A percentile compares a stretch with the other conserved stretches of the same genome.
Conservation (phyloP, 208 protist genomes). For the Leishmania lainsoni region DNA sequence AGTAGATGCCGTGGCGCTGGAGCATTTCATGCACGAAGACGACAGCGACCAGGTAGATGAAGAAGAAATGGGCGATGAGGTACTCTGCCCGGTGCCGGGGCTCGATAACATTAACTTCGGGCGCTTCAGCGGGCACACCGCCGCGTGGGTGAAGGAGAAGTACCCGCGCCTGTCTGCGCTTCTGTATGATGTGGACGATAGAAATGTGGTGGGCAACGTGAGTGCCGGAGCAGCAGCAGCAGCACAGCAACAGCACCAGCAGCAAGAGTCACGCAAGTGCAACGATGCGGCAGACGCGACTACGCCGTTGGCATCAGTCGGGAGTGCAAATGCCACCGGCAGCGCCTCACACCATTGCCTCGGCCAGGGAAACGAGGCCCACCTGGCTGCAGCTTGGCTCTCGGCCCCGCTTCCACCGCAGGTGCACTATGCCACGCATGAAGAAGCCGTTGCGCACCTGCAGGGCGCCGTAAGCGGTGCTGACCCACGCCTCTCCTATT, state of each 20-base stretch:
- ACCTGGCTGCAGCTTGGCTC: background rate
- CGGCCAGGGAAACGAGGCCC: background rate
- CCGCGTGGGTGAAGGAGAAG: constrained; percentile 57
- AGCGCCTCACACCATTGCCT: background rate
- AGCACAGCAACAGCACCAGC: background rate
- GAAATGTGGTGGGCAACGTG: too few species aligned
- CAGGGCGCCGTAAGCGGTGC: constrained; percentile 42
- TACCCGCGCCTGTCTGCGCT: constrained; percentile 67
- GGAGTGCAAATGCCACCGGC: background rate
- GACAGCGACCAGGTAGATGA: constrained; percentile 4
- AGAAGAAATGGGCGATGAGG: constrained; percentile 58
- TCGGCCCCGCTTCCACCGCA: constrained; percentile 17
- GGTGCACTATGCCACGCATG: constrained; percentile 44
- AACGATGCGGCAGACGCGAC: background rate
- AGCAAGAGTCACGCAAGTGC: background rate
- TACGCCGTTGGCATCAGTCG: background rate
- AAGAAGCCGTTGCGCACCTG: constrained; percentile 46
- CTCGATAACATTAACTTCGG: constrained; percentile 90
- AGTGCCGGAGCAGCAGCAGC: constrained; percentile 5
- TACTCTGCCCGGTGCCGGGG: constrained; percentile 76
- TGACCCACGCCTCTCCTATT: constrained; percentile 68
- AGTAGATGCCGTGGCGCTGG: background rate
- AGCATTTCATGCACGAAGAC: background rate
- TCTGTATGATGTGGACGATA: constrained; percentile 44
- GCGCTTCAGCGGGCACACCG: constrained; percentile 69